Conservation (phyloP, 805 yeast species). For the Metschnikowia santaceciliae region DNA sequence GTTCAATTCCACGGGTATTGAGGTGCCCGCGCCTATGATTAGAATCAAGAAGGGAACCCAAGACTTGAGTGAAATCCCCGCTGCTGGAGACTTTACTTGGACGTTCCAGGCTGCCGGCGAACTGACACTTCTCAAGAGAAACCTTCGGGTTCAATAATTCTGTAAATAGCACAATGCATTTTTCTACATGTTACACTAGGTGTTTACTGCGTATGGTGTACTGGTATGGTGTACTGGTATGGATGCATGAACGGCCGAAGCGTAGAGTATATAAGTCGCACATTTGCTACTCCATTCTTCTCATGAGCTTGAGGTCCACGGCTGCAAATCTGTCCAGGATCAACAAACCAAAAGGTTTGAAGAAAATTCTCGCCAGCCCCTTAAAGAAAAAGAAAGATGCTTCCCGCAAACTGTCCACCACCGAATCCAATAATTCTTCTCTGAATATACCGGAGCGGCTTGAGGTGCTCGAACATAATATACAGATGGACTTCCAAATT, state of each 20-base stretch:
- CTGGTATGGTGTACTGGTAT: background rate
- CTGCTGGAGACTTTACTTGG: slow-evolving; percentile 28
- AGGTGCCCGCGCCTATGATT: slow-evolving; percentile 25
- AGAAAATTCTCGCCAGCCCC: slow-evolving; percentile 26
- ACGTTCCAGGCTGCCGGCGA: slow-evolving; percentile 27
- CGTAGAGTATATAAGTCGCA: slow-evolving; percentile 1
- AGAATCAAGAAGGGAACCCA: slow-evolving; percentile 13
- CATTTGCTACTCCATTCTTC: background rate
- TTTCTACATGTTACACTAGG: background rate
- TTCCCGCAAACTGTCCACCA: background rate
- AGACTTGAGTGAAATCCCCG: slow-evolving; percentile 17
- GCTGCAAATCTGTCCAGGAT: slow-evolving; percentile 40
- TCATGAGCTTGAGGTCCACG: slow-evolving; percentile 27
- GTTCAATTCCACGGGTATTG: slow-evolving; percentile 30
- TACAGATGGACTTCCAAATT: slow-evolving; percentile 37
- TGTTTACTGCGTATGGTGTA: background rate
- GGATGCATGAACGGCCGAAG: background rate
- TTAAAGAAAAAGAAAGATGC: slow-evolving; percentile 17
- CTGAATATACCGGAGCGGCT: slow-evolving; percentile 10
- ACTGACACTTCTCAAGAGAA: slow-evolving; percentile 16
- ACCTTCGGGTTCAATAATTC: slow-evolving; percentile 16
- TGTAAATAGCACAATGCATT: slow-evolving; percentile 11
- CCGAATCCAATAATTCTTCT: background rate
- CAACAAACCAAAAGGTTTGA: slow-evolving; percentile 17
- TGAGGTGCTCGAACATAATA: slow-evolving; percentile 31